Percentiles rank a stretch among this genome's conserved stretches.
Conservation (phyloP, 2,329 filamentous ascomycete genomes). For the Ascocoryne sarcoides region DNA sequence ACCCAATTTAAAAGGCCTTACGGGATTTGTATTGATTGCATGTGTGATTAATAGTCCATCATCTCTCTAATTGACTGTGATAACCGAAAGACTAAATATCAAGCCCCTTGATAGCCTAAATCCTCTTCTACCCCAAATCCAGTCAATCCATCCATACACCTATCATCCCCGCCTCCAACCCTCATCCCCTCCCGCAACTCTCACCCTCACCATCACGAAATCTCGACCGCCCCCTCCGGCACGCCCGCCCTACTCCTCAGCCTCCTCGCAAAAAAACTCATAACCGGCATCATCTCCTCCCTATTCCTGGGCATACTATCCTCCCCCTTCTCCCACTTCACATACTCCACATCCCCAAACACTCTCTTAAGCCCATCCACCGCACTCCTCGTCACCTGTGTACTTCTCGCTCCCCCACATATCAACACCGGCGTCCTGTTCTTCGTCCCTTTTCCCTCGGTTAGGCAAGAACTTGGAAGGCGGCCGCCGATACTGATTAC, state of each 20-base stretch:
- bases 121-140: too few relatives aligned
- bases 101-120: too few relatives aligned
- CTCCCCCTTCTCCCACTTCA: slow-evolving; percentile 59
- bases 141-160: too few relatives aligned
- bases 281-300: slow-evolving; percentile 84
- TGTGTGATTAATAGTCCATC: too few relatives aligned
- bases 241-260: slow-evolving; percentile 46
- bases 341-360: slow-evolving; percentile 59
- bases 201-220: slow-evolving; percentile 27
- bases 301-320: slow-evolving; percentile 76
- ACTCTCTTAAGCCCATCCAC: slow-evolving; percentile 54
- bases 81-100: too few relatives aligned
- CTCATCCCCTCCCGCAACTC: background rate
- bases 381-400: slow-evolving; percentile 52
- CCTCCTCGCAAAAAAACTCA: slow-evolving; percentile 70
- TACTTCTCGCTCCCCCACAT: slow-evolving; percentile 43
- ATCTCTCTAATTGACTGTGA: too few relatives aligned
- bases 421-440: slow-evolving; percentile 55
- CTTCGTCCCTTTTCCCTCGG: slow-evolving; percentile 35
- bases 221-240: slow-evolving; percentile 42
- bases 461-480: slow-evolving; percentile 41
- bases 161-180: too few relatives aligned
- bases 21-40: too few relatives aligned
- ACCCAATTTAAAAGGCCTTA: too few relatives aligned
- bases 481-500: slow-evolving; percentile 55